Conservation (phyloP, 768 basidiomycete species). For the Podaxis sp. region DNA sequence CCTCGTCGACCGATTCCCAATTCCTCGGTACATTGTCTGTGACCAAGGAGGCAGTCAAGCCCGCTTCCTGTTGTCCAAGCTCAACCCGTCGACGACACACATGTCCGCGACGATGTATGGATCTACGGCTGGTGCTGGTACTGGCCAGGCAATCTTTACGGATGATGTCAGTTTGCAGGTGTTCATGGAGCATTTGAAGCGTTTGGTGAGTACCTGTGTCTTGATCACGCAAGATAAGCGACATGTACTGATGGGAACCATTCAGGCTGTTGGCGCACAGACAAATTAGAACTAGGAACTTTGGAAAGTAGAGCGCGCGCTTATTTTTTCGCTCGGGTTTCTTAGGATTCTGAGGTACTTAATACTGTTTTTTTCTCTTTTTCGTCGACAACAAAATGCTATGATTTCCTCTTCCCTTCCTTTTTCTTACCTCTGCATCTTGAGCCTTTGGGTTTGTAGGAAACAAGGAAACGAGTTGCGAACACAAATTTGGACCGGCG, state of each 20-base stretch:
- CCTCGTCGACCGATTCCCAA: conserved; percentile 92
- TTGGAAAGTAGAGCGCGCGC: background rate
- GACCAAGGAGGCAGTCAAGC: conserved; percentile 98
- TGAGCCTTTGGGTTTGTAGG: background rate
- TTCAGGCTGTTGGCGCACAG: conserved; percentile 32
- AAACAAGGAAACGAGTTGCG: background rate
- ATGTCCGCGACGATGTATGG: conserved; percentile 93
- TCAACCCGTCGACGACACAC: conserved; percentile 98
- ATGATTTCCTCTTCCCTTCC: background rate
- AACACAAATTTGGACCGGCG: too few species aligned
- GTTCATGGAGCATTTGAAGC: conserved; percentile 97
- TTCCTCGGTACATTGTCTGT: conserved; percentile 96
- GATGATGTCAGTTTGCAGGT: conserved; percentile 98
- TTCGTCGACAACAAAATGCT: background rate
- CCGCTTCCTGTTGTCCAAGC: conserved; percentile 93
- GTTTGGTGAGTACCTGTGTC: conserved; percentile 57
- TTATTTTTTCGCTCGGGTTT: too few species aligned
- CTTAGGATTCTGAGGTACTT: background rate
- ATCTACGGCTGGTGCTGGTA: conserved; percentile 58
- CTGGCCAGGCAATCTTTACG: conserved; percentile 95
- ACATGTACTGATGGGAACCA: background rate
- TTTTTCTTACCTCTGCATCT: background rate
- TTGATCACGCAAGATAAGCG: background rate
- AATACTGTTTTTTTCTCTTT: background rate
- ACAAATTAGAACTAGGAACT: conserved; percentile 23